phyloP scores from a whole-genome alignment of 2,329 filamentous ascomycete genomes.

The Domatiomyces globalis region DNA sequence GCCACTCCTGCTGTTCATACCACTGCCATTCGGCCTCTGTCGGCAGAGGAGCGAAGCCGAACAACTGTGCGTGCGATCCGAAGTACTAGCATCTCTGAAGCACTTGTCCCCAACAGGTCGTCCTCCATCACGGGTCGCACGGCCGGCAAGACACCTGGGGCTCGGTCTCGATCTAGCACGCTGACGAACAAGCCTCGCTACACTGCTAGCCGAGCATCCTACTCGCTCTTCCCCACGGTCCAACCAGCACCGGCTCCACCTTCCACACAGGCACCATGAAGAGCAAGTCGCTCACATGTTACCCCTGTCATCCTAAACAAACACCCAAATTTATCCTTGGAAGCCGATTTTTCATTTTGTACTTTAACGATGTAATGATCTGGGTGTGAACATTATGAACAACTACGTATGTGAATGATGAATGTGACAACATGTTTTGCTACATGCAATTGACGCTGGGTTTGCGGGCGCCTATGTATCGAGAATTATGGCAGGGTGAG shows the following conservation, averaged over 20 bases:
- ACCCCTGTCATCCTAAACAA: background rate
- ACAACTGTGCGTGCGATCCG: background rate
- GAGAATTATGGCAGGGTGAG: no score
- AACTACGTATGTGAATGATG: background rate
- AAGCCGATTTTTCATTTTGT: background rate
- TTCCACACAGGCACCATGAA: background rate
- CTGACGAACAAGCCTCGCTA: conserved; percentile 9
- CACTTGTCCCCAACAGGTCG: conserved; percentile 11
- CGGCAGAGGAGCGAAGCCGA: background rate
- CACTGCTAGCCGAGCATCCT: conserved; percentile 24
- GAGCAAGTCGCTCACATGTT: no score
- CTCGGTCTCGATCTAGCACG: conserved; percentile 14
- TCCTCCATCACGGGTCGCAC: conserved; percentile 11
- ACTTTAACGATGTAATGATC: background rate
- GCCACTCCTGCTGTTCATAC: background rate
- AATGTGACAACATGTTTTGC: background rate
- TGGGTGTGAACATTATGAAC: background rate
- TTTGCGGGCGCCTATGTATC: no score
- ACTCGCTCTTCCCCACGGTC: conserved; percentile 29
- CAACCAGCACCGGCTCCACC: conserved; percentile 1
- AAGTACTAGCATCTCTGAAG: conserved; percentile 1
- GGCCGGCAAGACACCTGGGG: background rate
- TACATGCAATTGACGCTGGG: no score
- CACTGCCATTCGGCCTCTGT: background rate
- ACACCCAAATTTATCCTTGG: background rate